Conservation (phyloP, 176 grass and related monocot genomes). For the Oryza australiensis region DNA sequence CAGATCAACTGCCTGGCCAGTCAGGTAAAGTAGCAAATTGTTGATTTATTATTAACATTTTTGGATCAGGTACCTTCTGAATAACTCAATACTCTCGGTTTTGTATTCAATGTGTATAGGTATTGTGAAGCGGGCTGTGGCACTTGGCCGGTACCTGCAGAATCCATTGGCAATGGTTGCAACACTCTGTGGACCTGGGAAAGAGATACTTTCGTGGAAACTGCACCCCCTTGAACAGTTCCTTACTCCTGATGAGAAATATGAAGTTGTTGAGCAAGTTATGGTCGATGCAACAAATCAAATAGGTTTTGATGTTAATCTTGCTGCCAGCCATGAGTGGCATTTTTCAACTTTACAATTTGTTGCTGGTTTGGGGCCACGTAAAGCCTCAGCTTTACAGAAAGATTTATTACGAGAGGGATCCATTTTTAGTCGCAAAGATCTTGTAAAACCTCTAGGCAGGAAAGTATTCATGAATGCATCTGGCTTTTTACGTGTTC, state of each 20-base stretch:
- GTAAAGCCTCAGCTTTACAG: constrained; percentile 84
- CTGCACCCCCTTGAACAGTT: constrained; percentile 81
- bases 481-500: constrained; percentile 85
- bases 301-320: constrained; percentile 89
- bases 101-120: constrained; percentile 45
- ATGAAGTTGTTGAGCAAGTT: constrained; percentile 92
- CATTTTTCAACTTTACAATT: constrained; percentile 94
- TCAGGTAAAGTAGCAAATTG: constrained; percentile 54
- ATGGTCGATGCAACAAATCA: constrained; percentile 97
- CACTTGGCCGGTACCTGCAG: constrained; percentile 87
- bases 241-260: constrained; percentile 89
- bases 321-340: constrained; percentile 97
- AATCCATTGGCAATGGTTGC: constrained; percentile 91
- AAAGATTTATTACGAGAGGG: constrained; percentile 87
- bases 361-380: constrained; percentile 80
- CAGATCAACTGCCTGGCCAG: constrained; percentile 83
- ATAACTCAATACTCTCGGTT: neutral
- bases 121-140: constrained; percentile 92
- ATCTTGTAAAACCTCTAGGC: constrained; percentile 72
- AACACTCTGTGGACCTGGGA: constrained; percentile 90
- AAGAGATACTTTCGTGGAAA: constrained; percentile 99
- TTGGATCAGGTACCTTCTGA: neutral
- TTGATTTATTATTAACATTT: constrained; percentile 20
- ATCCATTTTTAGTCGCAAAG: constrained; percentile 84
- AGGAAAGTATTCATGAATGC: constrained; percentile 95